Evolutionary conservation across 345 rosid species (phyloP), one percentile per base, ranked within the genome.

Genomic region (Eucalyptus paniculata): DNA sequence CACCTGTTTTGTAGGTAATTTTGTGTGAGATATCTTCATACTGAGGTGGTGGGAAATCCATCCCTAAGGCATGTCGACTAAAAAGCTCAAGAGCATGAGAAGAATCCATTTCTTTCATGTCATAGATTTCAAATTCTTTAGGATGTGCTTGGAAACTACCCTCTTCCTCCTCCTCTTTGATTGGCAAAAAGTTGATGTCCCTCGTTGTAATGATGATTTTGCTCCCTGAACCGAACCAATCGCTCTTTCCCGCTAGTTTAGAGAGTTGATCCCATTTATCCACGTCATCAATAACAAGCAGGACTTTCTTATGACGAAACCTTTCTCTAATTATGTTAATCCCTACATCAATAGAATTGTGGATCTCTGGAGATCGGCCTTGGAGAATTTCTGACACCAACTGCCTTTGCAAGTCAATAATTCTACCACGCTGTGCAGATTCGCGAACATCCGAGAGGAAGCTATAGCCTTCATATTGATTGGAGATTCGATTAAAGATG

Each of bases 351-450:
- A 60, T 12, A 0, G 67, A 28, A 12, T 8, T 21, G 58, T 54
- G 26, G 67, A 26, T 60, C 67, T 60, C 16, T 28, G n/a, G 28
- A 60, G 16, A 60, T 28, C 0, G n/a, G 32, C 7, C 32, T 62
- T 30, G 72, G 17, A 62, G 32, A 30, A 30, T 6, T 14, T 62
- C 72, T 30, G 34, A 30, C n/a, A 62, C 6, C 34, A 62, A 30
- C 0, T 62, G 34, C 34, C 14, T 62, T 62, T 62, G 72, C n/a
- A 62, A 62, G 72, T 62, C 72, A 30, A 62, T 62, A 14, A 0
- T 62, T 62, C 0, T 62, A 30, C 72, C 72, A 62, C 0, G 34
- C 4, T 0, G 18, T 0, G 0, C 0, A 30, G 8, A 30, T 28
- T 62, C 34, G 3, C 72, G 72, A 30, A 62, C 72, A 30, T 62